These are phyloP conservation scores for Lavandula angustifolia DNA, from an alignment of 257 asterid genomes.

Conservation along the genomic window DNA sequence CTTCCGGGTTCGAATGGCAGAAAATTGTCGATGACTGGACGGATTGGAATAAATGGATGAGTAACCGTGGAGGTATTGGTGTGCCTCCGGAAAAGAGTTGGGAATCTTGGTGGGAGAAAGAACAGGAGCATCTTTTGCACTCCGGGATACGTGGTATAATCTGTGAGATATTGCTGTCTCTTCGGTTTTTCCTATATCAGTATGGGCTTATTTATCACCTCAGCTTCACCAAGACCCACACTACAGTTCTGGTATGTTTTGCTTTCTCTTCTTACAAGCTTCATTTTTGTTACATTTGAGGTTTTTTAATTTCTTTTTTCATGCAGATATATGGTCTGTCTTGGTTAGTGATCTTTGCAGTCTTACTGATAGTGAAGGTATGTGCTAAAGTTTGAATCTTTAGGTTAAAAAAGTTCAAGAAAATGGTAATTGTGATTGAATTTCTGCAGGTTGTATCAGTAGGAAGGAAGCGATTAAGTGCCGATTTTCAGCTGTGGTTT, in stretches of 20 bases:
- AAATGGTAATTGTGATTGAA: neutral
- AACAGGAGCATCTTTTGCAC: constrained; percentile 71
- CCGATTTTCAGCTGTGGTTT: constrained; percentile 76
- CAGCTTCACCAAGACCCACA: constrained; percentile 49
- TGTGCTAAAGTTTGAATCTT: constrained; percentile 1
- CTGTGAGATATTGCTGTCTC: constrained; percentile 73
- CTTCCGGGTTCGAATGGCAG: constrained; percentile 98
- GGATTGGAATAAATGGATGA: constrained; percentile 94
- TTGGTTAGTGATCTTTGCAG: constrained; percentile 71
- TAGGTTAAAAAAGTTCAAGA: too few species aligned
- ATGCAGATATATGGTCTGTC: constrained; percentile 78
- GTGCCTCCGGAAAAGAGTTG: constrained; percentile 88
- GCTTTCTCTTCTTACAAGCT: neutral
- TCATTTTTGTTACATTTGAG: too few species aligned
- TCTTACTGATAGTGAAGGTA: constrained; percentile 77
- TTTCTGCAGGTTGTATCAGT: constrained; percentile 59
- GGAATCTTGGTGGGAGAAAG: constrained; percentile 99
- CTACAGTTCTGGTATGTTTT: constrained; percentile 54
- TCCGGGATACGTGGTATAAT: constrained; percentile 75
- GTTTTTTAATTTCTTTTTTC: constrained; percentile 16
- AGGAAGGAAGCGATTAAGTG: constrained; percentile 81
- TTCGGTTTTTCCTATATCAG: constrained; percentile 85
- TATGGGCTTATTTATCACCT: constrained; percentile 87
- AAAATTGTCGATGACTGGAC: constrained; percentile 90
- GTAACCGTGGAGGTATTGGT: constrained; percentile 87